phyloP scores from a whole-genome alignment of 177 flowering plant genomes.

The Vitis hybrid region DNA sequence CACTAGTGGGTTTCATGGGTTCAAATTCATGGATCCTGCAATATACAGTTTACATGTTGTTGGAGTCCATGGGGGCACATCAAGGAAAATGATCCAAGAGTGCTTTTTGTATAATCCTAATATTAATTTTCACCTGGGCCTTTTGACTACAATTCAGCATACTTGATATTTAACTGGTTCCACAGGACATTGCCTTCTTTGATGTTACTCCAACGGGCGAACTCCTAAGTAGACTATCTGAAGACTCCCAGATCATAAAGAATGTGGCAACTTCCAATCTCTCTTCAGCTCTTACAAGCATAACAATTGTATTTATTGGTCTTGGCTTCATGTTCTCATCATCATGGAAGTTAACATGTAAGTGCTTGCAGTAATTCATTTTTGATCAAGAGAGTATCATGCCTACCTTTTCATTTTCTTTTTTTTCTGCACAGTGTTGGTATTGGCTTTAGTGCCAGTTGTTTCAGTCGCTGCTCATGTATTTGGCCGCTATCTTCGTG shows the following conservation, averaged over 20 bases:
- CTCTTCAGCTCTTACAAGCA: slow-evolving; percentile 83
- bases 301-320: slow-evolving; percentile 81
- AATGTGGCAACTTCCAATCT: slow-evolving; percentile 98
- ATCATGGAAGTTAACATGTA: slow-evolving; percentile 96
- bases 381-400: neutral
- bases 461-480: slow-evolving; percentile 80
- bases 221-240: slow-evolving; percentile 94
- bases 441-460: slow-evolving; percentile 78
- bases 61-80: too few relatives aligned
- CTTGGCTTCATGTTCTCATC: slow-evolving; percentile 89
- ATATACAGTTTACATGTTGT: too few relatives aligned
- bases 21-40: too few relatives aligned
- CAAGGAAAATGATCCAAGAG: too few relatives aligned
- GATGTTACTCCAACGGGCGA: slow-evolving; percentile 97
- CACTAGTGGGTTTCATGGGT: too few relatives aligned
- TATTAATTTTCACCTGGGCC: too few relatives aligned
- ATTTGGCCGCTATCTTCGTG: slow-evolving; percentile 90
- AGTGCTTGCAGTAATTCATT: slow-evolving; percentile 12
- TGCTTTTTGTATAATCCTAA: too few relatives aligned
- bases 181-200: slow-evolving; percentile 70
- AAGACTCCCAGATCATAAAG: slow-evolving; percentile 95
- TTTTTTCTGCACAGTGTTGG: slow-evolving; percentile 50
- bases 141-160: neutral
- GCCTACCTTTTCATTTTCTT: neutral
- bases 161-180: neutral